Base-by-base conservation (phyloP, 805 yeast species). In the Nakazawaea molendinolei region DNA sequence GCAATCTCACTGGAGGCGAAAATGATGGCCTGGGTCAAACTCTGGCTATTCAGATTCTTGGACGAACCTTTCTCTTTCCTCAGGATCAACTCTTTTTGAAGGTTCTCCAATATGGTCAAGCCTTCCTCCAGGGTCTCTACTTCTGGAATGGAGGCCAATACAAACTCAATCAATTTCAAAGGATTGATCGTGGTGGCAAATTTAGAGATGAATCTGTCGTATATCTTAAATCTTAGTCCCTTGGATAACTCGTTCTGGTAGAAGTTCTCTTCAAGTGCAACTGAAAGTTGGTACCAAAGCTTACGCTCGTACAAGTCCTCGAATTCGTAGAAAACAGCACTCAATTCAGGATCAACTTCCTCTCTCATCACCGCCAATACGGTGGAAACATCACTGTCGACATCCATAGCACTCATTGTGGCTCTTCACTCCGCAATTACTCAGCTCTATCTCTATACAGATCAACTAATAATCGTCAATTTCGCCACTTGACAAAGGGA, bases 271-370 rank as follows among this genome's bases (percentile, higher is more conserved):
- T 62, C 60, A 39, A 92, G 64, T 5, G 74, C 60, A 42, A 74
- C 73, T 2, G 96, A 85, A 53, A 92, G 71, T 65, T 92, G 97
- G 62, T 82, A 94, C 97, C 97, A 92, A 55, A 90, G 71, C 58
- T 86, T 87, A 48, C 95, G 69, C 52, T 87, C 95, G 61, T 86
- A 83, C 39, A 68, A 66, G 49, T 86, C 95, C 52, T 89, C 97
- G 53, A 90, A 71, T 36, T 74, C 71, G 52, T 74, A 79, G 48
- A 82, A 71, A 6, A 68, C 56, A 20, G 76, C 72, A 8, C 76
- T 65, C 35, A 87, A 64, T 26, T 79, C 86, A 3, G 73, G 63
- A 40, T 81, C 85, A 4, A 78, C 67, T 50, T 79, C 82, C 49
- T 69, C 67, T 36, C 95, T 74, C 35, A 86, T 65, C 3, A 77